Percentiles rank a stretch among this genome's conserved stretches.
These are phyloP conservation scores for Tribonema minus DNA, from an alignment of 108 stramenopile species.

Conservation along the genomic window DNA sequence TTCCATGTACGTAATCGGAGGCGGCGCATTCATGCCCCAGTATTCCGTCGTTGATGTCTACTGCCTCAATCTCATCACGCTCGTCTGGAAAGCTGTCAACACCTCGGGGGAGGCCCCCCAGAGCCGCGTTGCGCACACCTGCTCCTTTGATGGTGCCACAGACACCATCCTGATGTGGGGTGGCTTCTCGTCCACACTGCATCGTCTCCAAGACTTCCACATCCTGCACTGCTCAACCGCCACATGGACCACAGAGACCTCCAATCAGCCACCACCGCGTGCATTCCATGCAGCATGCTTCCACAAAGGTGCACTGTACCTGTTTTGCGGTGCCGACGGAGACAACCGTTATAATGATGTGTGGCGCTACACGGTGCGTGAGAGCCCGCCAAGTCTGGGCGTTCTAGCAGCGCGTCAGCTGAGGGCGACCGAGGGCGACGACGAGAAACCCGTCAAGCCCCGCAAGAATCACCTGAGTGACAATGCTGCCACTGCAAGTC, in stretches of 20 bases:
- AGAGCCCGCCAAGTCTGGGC: too few relatives aligned
- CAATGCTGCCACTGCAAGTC: too few relatives aligned
- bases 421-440: too few relatives aligned
- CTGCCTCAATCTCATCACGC: slow-evolving; percentile 28
- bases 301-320: slow-evolving; percentile 23
- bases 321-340: slow-evolving; percentile 31
- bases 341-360: slow-evolving; percentile 36
- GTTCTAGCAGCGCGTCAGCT: too few relatives aligned
- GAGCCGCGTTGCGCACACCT: not conserved
- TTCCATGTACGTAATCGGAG: slow-evolving; percentile 38
- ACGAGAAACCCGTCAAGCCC: too few relatives aligned
- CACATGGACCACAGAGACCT: not conserved
- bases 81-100: slow-evolving; percentile 29
- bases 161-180: slow-evolving; percentile 32
- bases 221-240: slow-evolving; percentile 15
- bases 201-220: slow-evolving; percentile 23
- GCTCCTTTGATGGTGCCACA: not conserved
- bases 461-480: too few relatives aligned
- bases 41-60: slow-evolving; percentile 35
- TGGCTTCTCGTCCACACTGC: slow-evolving; percentile 14
- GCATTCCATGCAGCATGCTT: slow-evolving; percentile 32
- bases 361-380: too few relatives aligned
- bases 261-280: slow-evolving; percentile 9
- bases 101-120: not conserved
- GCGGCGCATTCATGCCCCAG: slow-evolving; percentile 40